Evolutionary conservation across 1,139 yeast species (phyloP).

Genomic region (Zygosaccharomyces sapae): DNA sequence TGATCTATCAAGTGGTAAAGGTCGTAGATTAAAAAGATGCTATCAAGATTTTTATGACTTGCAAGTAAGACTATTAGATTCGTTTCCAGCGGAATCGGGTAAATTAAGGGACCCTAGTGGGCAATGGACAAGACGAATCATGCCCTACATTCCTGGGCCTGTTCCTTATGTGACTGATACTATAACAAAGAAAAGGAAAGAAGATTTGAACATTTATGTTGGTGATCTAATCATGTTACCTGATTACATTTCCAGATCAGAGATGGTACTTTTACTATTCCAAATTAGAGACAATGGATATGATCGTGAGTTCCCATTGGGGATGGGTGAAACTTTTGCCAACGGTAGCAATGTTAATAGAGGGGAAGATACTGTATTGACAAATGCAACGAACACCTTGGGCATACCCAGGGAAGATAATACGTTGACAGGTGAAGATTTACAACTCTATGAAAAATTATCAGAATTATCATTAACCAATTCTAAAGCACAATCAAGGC

Average conservation of each 20-base stretch:
- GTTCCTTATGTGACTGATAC: constrained; percentile 86
- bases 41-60: constrained; percentile 96
- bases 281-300: constrained; percentile 46
- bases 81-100: constrained; percentile 92
- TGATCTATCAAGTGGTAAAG: constrained; percentile 62
- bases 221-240: constrained; percentile 74
- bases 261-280: constrained; percentile 67
- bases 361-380: constrained; percentile 33
- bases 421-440: constrained; percentile 32
- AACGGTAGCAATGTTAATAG: constrained; percentile 27
- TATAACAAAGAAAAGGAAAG: constrained; percentile 78
- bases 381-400: constrained; percentile 2
- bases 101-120: constrained; percentile 45
- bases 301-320: constrained; percentile 39
- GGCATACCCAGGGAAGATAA: constrained; percentile 25
- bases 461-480: constrained; percentile 28
- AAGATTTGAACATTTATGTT: constrained; percentile 79
- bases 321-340: constrained; percentile 9
- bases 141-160: constrained; percentile 97
- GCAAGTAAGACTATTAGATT: constrained; percentile 77
- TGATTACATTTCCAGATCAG: constrained; percentile 64
- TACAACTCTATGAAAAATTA: constrained; percentile 29
- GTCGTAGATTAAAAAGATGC: constrained; percentile 73
- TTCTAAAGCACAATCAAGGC: constrained; percentile 28
- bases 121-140: constrained; percentile 61